Evolutionary conservation across 169 alveolate species (phyloP).

Genomic region (Cryptosporidium sp.): DNA sequence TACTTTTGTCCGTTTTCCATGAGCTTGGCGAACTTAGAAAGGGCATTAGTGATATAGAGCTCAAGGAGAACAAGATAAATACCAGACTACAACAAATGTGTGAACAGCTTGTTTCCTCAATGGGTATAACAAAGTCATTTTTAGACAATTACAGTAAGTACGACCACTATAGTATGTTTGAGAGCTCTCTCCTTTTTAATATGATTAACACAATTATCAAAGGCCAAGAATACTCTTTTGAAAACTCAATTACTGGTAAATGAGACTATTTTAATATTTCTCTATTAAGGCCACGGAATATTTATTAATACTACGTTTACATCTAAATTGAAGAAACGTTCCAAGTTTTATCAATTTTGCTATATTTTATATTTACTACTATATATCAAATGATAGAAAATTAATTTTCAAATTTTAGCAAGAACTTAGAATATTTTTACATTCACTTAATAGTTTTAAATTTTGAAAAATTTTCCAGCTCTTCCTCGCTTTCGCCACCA

Average conservation of each 20-base stretch:
- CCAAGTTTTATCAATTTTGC: background rate
- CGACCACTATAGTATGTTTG: constrained; percentile 37
- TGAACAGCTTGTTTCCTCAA: constrained; percentile 10
- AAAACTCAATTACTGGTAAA: background rate
- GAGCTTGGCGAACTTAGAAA: constrained; percentile 2
- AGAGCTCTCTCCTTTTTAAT: constrained; percentile 44
- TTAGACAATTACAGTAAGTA: background rate
- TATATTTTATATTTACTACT: background rate
- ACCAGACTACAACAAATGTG: background rate
- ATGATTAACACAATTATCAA: constrained; percentile 17
- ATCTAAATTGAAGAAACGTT: background rate
- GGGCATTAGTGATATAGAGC: background rate
- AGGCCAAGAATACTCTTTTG: constrained; percentile 6
- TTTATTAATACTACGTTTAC: background rate
- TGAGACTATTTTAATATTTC: background rate
- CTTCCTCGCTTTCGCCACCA: background rate
- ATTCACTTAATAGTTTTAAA: background rate
- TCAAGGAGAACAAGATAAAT: background rate
- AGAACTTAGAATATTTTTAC: background rate
- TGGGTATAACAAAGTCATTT: constrained; percentile 24
- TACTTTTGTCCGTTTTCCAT: background rate
- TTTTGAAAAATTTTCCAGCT: background rate
- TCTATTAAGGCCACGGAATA: no score
- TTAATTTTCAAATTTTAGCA: background rate
- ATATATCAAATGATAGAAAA: background rate